Base-by-base conservation (phyloP, 176 grass and related monocot genomes). In the Carex kokanica region DNA sequence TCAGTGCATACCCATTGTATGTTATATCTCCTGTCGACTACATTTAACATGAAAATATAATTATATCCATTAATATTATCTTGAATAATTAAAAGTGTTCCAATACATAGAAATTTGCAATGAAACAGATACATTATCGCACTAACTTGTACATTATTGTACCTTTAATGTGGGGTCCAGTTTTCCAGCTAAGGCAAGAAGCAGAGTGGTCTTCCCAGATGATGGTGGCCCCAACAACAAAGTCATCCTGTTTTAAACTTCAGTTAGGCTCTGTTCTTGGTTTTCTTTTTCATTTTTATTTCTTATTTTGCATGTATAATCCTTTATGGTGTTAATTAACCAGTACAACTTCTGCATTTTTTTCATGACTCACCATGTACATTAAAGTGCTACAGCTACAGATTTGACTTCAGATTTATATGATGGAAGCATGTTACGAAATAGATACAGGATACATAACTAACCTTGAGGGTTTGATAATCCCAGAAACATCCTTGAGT, bases 171-270 rank as follows among this genome's bases (percentile, higher is more conserved):
- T 8, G 25, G 86, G 86, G 85, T 95, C 96, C 6, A 99, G 86
- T 87, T 99, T 99, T 10, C 96, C 93, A 25, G 96, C 96, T 49
- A 99, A 86, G 0, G 96, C 89, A 9, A 99, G 88, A 52, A 99
- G 82, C 72, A 99, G 89, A 0, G 93, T 99, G 0, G 96, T 99
- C 88, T 99, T 99, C 70, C 96, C 96, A 17, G 96, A 99, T 60
- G 96, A 99, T 18, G 96, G 96, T 18, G 96, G 96, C 27, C 96
- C 96, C 12, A 99, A 85, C 17, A 99, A 80, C 80, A 99, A 87
- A 78, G 96, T 95, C 96, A 99, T 99, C 91, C 92, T 64, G 9
- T 90, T 84, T 4, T 16, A 20, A 53, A 14, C 21, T 51, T 54
- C 41, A 4, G 45, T 75, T 29, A 75, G 71, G 71, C 21, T 52